phyloP scores from a whole-genome alignment of 2,329 filamentous ascomycete genomes.

The Cryphonectria naterciae region DNA sequence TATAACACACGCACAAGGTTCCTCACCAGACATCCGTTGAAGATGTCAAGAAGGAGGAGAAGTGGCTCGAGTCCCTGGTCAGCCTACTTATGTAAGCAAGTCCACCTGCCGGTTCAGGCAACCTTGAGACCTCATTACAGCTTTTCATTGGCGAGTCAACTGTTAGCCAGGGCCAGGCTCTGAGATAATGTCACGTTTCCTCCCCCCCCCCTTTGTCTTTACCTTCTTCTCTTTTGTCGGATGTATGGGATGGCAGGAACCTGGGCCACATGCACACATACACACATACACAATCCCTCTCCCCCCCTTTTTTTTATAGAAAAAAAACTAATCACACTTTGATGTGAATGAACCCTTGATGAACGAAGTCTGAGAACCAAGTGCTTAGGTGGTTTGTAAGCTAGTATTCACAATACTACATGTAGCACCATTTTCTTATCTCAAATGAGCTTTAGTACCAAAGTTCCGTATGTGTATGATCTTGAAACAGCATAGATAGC shows the following conservation, averaged over 20 bases:
- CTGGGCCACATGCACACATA: no score
- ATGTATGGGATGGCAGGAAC: no score
- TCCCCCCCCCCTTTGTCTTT: not conserved
- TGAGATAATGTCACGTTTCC: not conserved
- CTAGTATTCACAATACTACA: no score
- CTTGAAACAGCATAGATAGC: not conserved
- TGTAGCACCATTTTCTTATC: no score
- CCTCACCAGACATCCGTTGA: not conserved
- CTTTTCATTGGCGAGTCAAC: not conserved
- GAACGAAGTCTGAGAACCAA: no score
- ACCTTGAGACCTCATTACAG: not conserved
- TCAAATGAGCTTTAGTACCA: no score
- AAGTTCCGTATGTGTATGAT: not conserved
- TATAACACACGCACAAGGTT: not conserved
- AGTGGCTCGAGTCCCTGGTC: not conserved
- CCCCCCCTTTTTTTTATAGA: no score
- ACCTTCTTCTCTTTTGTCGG: no score
- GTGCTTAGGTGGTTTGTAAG: no score
- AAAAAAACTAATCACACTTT: no score
- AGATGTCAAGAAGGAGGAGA: not conserved
- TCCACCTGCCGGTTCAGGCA: slow-evolving; percentile 13
- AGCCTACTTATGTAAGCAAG: not conserved
- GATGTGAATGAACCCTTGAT: no score
- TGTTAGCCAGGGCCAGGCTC: not conserved
- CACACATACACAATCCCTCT: no score